These are phyloP conservation scores for Globisporangium viniferum DNA, from an alignment of 352 stramenopile species.

Conservation along the genomic window DNA sequence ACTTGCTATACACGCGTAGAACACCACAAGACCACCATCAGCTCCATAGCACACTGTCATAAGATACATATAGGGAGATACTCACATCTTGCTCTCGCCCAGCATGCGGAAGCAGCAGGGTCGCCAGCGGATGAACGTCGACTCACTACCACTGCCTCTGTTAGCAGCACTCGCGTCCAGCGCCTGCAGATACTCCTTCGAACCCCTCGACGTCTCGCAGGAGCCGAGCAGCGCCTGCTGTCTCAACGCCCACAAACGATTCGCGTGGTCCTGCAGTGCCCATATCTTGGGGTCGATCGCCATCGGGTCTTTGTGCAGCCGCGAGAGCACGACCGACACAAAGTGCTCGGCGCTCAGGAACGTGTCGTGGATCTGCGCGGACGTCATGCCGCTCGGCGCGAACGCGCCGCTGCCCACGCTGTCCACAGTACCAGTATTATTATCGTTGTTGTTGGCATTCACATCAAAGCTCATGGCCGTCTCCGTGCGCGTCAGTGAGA, in stretches of 20 bases:
- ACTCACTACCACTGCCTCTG: not conserved
- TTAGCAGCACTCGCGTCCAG: not conserved
- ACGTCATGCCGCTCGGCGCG: not conserved
- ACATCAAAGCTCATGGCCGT: not conserved
- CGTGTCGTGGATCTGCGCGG: slow-evolving; percentile 16
- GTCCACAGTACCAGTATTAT: not conserved
- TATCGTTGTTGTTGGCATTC: not conserved
- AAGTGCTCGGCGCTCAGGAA: slow-evolving; percentile 45
- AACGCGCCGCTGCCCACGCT: not conserved
- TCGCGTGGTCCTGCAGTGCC: slow-evolving; percentile 39
- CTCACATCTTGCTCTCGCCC: slow-evolving; percentile 50
- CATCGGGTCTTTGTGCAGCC: slow-evolving; percentile 44
- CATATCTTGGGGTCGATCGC: slow-evolving; percentile 46
- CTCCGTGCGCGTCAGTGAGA: slow-evolving; percentile 13
- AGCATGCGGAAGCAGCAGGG: slow-evolving; percentile 44
- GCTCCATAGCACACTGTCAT: not conserved
- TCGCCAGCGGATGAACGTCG: slow-evolving; percentile 13
- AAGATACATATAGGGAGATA: not conserved
- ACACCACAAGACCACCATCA: not conserved
- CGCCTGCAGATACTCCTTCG: slow-evolving; percentile 34
- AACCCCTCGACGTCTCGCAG: slow-evolving; percentile 51
- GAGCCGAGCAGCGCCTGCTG: slow-evolving; percentile 60
- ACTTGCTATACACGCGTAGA: slow-evolving; percentile 26
- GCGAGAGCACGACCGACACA: slow-evolving; percentile 50
- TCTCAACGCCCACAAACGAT: slow-evolving; percentile 50